These are phyloP conservation scores for Aspergillus flavus DNA, from an alignment of 2,329 filamentous ascomycete species.

Conservation along the genomic window DNA sequence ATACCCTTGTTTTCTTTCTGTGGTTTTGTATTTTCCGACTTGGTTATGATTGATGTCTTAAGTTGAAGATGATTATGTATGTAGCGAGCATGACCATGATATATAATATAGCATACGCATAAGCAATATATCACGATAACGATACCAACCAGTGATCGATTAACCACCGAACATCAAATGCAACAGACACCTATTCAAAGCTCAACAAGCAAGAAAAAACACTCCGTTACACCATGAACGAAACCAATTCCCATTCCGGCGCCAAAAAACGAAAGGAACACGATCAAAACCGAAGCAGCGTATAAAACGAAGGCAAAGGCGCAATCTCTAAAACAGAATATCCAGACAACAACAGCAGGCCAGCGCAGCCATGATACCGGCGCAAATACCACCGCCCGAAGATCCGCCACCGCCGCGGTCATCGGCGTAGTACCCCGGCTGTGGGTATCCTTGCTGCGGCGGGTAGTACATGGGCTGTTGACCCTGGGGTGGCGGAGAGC, in stretches of 20 bases:
- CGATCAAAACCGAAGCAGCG: not conserved
- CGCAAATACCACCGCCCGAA: conserved; percentile 45
- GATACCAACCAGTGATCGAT: not conserved
- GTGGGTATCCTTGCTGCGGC: conserved; percentile 38
- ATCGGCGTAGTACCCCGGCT: conserved; percentile 42
- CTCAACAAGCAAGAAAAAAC: not conserved
- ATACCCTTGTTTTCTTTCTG: not conserved
- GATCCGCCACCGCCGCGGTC: conserved; percentile 34
- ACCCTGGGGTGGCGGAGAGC: conserved; percentile 24
- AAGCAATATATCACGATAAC: not conserved
- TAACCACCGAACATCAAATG: not conserved
- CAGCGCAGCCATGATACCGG: conserved; percentile 50
- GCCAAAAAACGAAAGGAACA: conserved; percentile 8
- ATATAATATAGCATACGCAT: not conserved
- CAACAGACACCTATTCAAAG: not conserved
- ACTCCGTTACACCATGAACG: not conserved
- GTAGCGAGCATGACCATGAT: not conserved
- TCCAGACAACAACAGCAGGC: conserved; percentile 56
- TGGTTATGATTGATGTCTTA: not conserved
- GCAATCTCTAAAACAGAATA: conserved; percentile 42
- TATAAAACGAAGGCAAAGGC: not conserved
- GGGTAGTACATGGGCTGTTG: conserved; percentile 32
- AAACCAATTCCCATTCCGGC: not conserved
- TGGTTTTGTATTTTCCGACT: not conserved
- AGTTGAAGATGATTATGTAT: not conserved